Percentiles rank a stretch among this genome's conserved stretches.
Conservation (phyloP, 1,284 basidiomycete genomes). For the Sphagnurus paluster region DNA sequence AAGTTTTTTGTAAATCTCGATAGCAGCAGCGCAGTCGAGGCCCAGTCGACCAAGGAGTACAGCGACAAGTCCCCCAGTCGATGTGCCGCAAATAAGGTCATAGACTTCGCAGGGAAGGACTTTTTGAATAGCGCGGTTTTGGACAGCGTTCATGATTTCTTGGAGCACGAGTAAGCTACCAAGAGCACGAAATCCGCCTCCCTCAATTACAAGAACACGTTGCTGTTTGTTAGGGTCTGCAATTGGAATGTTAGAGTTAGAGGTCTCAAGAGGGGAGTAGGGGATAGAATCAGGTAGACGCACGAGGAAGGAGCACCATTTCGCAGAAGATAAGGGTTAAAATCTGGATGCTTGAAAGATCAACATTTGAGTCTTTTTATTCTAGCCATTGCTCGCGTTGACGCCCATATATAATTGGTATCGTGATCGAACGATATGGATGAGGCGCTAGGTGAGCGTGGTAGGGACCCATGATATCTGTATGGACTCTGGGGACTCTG, state of each 20-base stretch:
- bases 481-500: no score
- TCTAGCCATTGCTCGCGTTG: no score
- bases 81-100: conserved; percentile 32
- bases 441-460: no score
- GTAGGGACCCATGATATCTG: no score
- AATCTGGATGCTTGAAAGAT: no score
- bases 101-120: conserved; percentile 29
- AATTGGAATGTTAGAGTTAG: background rate
- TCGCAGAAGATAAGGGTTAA: no score
- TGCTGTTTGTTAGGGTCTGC: conserved; percentile 12
- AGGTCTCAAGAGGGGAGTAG: no score
- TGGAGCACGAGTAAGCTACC: conserved; percentile 24
- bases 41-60: conserved; percentile 32
- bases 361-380: no score
- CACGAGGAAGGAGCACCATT: conserved; percentile 2
- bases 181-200: conserved; percentile 26
- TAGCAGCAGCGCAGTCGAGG: conserved; percentile 28
- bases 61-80: conserved; percentile 31
- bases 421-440: no score
- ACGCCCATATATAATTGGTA: no score
- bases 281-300: background rate
- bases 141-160: conserved; percentile 19
- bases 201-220: conserved; percentile 26
- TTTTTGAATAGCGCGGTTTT: conserved; percentile 10
- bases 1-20: conserved; percentile 24